These are phyloP conservation scores for Esteya vermicola DNA, from an alignment of 2,329 filamentous ascomycete genomes.

Conservation along the genomic window DNA sequence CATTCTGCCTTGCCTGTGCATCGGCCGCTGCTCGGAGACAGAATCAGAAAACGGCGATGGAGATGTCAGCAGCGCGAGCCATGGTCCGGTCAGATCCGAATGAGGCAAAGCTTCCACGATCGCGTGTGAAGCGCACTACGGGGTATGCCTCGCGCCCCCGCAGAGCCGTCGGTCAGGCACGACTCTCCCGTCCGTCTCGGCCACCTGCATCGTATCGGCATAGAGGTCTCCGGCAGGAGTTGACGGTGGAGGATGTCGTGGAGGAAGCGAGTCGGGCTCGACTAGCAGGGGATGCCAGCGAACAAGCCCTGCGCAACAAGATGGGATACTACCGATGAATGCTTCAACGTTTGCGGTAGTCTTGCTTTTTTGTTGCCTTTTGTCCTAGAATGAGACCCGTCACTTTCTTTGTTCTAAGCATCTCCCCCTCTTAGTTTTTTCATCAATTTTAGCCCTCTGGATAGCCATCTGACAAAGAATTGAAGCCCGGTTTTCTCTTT, in stretches of 20 bases:
- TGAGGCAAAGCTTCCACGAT: background rate
- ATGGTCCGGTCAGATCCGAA: background rate
- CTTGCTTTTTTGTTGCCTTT: background rate
- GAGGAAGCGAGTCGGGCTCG: constrained; percentile 26
- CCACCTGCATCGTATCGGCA: too few relatives aligned
- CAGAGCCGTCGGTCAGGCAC: background rate
- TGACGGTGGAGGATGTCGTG: constrained; percentile 33
- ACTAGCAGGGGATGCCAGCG: constrained; percentile 22
- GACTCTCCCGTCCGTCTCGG: background rate
- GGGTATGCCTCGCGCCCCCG: background rate
- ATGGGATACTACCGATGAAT: constrained; percentile 11
- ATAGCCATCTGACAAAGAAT: too few relatives aligned
- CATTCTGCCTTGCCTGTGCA: constrained; percentile 1
- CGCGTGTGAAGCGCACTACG: too few relatives aligned
- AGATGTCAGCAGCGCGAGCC: too few relatives aligned
- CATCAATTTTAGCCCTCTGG: too few relatives aligned
- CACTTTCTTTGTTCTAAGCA: too few relatives aligned
- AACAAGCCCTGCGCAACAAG: constrained; percentile 35
- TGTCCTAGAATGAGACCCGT: too few relatives aligned
- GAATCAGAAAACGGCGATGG: background rate
- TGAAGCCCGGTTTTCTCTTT: too few relatives aligned
- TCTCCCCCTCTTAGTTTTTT: too few relatives aligned
- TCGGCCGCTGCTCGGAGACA: too few relatives aligned
- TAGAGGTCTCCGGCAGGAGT: constrained; percentile 5
- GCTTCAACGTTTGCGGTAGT: background rate